Evolutionary conservation across 371 early-diverging fungal genomes (phyloP).

Genomic region (Syncephalastrum racemosum): DNA sequence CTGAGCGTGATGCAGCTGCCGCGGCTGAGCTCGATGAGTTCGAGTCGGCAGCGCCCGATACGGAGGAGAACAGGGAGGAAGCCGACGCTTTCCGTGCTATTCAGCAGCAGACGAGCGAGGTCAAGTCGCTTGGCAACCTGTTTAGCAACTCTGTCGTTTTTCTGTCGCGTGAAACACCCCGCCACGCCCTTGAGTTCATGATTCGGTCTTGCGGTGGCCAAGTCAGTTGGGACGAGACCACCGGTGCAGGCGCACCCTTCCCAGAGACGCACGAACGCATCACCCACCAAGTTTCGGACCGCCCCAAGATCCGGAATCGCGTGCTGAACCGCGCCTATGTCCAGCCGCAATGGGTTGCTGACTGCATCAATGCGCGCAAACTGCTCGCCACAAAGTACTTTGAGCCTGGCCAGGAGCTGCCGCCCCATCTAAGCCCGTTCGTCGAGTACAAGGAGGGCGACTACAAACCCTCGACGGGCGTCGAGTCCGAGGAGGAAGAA

Average conservation of each 20-base stretch:
- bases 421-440: conserved; percentile 96
- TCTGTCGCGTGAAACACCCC: conserved; percentile 94
- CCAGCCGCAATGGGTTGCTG: conserved; percentile 99
- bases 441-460: conserved; percentile 84
- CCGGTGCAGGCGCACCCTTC: conserved; percentile 81
- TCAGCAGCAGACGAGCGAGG: conserved; percentile 55
- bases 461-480: conserved; percentile 72
- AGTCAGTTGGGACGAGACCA: conserved; percentile 87
- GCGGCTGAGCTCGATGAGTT: conserved; percentile 49
- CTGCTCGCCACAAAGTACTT: conserved; percentile 73
- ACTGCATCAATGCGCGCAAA: conserved; percentile 85
- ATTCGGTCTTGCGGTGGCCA: conserved; percentile 86
- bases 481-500: conserved; percentile 46
- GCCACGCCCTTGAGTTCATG: conserved; percentile 89
- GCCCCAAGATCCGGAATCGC: conserved; percentile 70
- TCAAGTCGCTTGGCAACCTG: conserved; percentile 58
- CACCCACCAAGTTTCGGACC: conserved; percentile 89
- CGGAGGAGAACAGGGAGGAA: conserved; percentile 38
- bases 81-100: conserved; percentile 56
- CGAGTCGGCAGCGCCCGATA: conserved; percentile 32
- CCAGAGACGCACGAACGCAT: conserved; percentile 77
- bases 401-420: conserved; percentile 79
- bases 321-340: conserved; percentile 79
- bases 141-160: conserved; percentile 82
- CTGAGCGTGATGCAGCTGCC: conserved; percentile 34